Conservation (phyloP, 2,329 filamentous ascomycete genomes). For the Niveomyces coronatus region DNA sequence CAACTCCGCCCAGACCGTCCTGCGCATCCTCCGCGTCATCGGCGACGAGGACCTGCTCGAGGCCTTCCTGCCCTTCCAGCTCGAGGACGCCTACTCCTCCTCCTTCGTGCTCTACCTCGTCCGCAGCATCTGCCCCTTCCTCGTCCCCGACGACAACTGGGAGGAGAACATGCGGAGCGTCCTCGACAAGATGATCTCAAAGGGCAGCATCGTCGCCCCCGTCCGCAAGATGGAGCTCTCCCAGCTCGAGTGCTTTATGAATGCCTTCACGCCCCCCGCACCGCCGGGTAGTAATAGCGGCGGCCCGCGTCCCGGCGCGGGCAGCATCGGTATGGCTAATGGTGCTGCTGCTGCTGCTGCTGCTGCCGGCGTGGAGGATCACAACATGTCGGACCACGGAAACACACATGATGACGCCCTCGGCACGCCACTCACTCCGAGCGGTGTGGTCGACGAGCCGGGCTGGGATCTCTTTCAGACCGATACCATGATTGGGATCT, state of each 20-base stretch:
- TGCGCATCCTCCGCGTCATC: conserved; percentile 17
- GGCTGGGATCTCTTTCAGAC: conserved; percentile 23
- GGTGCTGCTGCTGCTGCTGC: too few species aligned
- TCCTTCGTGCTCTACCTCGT: conserved; percentile 29
- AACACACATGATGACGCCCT: conserved; percentile 5
- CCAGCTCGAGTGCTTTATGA: conserved; percentile 27
- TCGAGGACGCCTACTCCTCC: conserved; percentile 31
- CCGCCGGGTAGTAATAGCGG: conserved; percentile 7
- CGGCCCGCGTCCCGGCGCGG: too few species aligned
- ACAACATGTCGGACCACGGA: conserved; percentile 11
- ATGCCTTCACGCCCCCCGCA: conserved; percentile 16
- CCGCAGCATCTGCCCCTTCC: conserved; percentile 20
- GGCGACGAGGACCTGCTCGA: conserved; percentile 23
- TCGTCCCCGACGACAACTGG: conserved; percentile 26
- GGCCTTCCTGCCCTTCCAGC: conserved; percentile 29
- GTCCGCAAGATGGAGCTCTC: conserved; percentile 25
- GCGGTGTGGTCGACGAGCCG: conserved; percentile 5
- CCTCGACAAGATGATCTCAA: conserved; percentile 26
- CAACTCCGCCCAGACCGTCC: conserved; percentile 18
- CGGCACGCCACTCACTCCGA: conserved; percentile 9
- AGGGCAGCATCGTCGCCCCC: conserved; percentile 27
- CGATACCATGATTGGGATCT: conserved; percentile 21
- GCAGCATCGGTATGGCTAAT: too few species aligned
- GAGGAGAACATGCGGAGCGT: conserved; percentile 25
- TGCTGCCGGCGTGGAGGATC: conserved; percentile 8